Evolutionary conservation across 192 early-diverging fungal genomes (phyloP).

Genomic region (Kickxella alabastrina): DNA sequence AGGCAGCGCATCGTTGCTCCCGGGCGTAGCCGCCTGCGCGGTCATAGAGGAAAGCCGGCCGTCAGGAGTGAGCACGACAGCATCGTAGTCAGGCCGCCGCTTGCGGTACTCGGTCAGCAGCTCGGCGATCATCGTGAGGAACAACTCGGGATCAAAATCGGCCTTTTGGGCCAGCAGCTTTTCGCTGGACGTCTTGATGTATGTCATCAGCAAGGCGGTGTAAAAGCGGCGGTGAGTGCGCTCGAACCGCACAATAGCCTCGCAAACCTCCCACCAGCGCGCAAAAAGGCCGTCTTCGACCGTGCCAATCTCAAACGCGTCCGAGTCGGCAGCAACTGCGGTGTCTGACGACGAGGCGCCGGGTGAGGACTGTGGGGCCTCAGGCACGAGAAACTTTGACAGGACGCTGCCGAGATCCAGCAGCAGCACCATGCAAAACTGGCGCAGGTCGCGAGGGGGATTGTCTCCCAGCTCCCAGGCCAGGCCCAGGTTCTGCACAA

Average conservation of each 20-base stretch:
- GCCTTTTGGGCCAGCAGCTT: slow-evolving; percentile 44
- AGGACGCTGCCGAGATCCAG: slow-evolving; percentile 46
- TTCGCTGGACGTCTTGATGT: slow-evolving; percentile 42
- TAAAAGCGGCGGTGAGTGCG: slow-evolving; percentile 25
- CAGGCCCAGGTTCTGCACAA: slow-evolving; percentile 50
- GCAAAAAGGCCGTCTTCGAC: slow-evolving; percentile 46
- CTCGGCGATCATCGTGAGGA: slow-evolving; percentile 39
- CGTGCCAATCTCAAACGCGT: slow-evolving; percentile 32
- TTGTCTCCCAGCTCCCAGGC: slow-evolving; percentile 52
- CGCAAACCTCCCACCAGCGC: slow-evolving; percentile 49
- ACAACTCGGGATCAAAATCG: slow-evolving; percentile 50
- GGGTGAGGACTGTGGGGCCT: slow-evolving; percentile 1
- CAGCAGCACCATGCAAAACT: slow-evolving; percentile 51
- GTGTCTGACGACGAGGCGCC: too few relatives aligned
- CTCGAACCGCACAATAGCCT: slow-evolving; percentile 40
- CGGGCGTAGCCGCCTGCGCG: slow-evolving; percentile 3
- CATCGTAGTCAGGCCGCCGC: slow-evolving; percentile 52
- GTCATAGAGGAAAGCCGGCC: slow-evolving; percentile 14
- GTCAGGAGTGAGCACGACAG: slow-evolving; percentile 35
- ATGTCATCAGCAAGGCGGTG: slow-evolving; percentile 36
- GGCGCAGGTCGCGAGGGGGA: slow-evolving; percentile 47
- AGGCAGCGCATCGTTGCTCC: slow-evolving; percentile 2
- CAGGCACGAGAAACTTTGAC: slow-evolving; percentile 37
- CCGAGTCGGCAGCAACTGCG: slow-evolving; percentile 12
- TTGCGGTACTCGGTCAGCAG: slow-evolving; percentile 52